Evolutionary conservation across 306 rosid genomes (phyloP).

Genomic region (Quercus suber): DNA sequence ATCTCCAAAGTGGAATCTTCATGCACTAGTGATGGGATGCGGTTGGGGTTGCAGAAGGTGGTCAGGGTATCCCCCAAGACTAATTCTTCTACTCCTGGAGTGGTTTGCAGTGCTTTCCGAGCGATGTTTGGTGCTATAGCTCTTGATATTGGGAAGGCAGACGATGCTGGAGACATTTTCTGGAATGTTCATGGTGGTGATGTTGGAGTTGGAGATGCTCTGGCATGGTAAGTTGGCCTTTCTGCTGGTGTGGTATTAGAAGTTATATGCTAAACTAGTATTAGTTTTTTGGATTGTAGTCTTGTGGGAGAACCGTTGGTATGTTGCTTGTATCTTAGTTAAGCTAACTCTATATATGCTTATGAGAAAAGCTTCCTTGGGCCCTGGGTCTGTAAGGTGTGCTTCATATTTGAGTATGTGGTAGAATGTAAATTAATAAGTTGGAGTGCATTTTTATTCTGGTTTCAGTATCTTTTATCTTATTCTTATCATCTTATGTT

Average conservation of each 20-base stretch:
- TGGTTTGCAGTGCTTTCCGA: conserved; percentile 71
- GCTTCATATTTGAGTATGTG: not conserved
- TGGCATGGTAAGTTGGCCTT: conserved; percentile 20
- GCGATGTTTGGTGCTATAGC: conserved; percentile 73
- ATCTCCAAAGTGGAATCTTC: conserved; percentile 48
- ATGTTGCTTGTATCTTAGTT: not conserved
- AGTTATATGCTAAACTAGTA: not conserved
- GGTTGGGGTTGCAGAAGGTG: conserved; percentile 50
- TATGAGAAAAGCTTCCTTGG: not conserved
- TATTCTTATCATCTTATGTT: not conserved
- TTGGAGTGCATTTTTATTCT: not conserved
- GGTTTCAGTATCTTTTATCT: not conserved
- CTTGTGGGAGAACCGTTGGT: not conserved
- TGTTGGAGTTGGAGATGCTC: conserved; percentile 15
- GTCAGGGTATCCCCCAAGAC: conserved; percentile 67
- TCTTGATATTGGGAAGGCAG: conserved; percentile 41
- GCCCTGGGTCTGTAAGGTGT: not conserved
- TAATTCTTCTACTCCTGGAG: conserved; percentile 46
- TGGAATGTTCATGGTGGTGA: conserved; percentile 48
- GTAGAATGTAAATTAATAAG: not conserved
- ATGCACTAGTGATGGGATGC: conserved; percentile 42
- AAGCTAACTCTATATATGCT: not conserved
- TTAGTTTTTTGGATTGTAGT: not conserved
- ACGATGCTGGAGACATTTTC: conserved; percentile 55
- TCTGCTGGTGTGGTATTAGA: not conserved